Evolutionary conservation across 345 rosid genomes (phyloP).

Genomic region (Lenwebbia sp.): DNA sequence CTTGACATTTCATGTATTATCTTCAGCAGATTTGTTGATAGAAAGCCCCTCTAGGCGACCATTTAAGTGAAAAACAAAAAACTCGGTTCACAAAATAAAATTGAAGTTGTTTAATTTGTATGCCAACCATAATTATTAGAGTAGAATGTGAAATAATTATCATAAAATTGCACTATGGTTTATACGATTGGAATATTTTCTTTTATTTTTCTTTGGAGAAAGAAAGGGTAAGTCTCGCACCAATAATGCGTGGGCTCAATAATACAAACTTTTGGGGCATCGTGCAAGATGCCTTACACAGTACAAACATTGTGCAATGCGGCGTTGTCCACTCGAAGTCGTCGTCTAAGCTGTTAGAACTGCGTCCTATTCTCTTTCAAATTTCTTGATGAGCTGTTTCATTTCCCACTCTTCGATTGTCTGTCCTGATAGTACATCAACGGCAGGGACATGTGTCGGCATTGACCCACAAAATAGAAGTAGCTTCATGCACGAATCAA

Average conservation of each 20-base stretch:
- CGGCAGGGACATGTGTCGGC: neutral
- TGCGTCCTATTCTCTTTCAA: neutral
- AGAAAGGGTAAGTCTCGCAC: no score
- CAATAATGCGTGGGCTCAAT: no score
- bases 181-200: no score
- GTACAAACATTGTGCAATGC: no score
- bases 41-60: neutral
- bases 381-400: neutral
- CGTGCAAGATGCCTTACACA: no score
- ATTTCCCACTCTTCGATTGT: neutral
- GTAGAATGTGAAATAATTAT: neutral
- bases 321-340: neutral
- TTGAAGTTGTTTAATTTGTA: no score
- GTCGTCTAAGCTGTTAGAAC: neutral
- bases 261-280: no score
- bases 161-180: no score
- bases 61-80: neutral
- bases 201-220: no score
- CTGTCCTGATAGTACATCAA: neutral
- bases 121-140: no score
- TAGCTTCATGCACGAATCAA: no score
- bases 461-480: neutral
- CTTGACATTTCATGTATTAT: neutral
- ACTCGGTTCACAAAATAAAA: neutral
- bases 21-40: neutral